Evolutionary conservation across 306 rosid species (phyloP), one percentile per base, ranked within the genome.

Genomic region (Corylus americana): DNA sequence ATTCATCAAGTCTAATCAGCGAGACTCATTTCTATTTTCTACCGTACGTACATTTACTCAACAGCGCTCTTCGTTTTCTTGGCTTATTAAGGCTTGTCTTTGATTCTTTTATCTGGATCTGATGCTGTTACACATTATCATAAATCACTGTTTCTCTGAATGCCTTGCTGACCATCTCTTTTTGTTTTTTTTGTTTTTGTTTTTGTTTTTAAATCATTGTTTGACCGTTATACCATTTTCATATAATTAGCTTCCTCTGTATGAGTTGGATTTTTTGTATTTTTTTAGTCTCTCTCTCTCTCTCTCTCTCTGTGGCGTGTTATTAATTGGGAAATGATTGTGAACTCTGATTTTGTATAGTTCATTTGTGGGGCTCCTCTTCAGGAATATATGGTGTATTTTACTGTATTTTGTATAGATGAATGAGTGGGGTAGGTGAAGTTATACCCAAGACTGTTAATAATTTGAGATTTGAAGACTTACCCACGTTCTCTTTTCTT

Each of bases 401-500:
- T 61, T 55, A 31, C 12, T 18, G 13, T 14, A 25, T 54, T 68
- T 68, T 2, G 9, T 39, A n/a, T 18, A 9, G 53, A 7, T 14
- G 67, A 66, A 75, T 71, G 8, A 74, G 76, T 55, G 85, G 76
- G 74, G 67, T 73, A 69, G 79, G 35, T 3, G 35, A 31, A 31
- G 78, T 76, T 72, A 53, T 54, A 48, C 63, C 57, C 82, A 11
- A 72, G 42, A 75, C 37, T 47, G 37, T 58, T 45, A 6, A 11
- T 69, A 48, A 20, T 53, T 71, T 74, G 55, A 18, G 74, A 63
- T 22, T 27, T 25, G 44, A 61, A 67, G 62, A 77, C 79, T 13
- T 72, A 55, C 58, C 70, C 90, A 68, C 82, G 81, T 87, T 80
- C 78, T 67, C 9, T 76, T 70, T 79, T 79, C 55, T 73, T 73